A percentile compares a stretch with the other conserved stretches of the same genome.
Evolutionary conservation across 139 green algal species (phyloP).

Genomic region (Auxenochlorella protothecoides): DNA sequence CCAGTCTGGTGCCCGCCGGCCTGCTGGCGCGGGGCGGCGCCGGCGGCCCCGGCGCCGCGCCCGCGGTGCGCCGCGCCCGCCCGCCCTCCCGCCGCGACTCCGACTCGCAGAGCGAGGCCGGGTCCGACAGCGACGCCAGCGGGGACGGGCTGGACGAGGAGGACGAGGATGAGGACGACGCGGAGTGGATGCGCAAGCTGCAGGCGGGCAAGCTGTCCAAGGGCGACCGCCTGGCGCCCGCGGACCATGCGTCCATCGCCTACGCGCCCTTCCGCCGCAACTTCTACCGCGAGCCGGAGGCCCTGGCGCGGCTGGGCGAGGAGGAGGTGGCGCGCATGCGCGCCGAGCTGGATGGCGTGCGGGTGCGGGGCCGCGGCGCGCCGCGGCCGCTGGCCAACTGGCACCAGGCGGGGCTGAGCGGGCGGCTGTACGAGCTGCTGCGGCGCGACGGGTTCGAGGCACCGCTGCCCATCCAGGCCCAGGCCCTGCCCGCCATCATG

Average conservation of each 20-base stretch:
- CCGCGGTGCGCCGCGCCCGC: constrained; percentile 4
- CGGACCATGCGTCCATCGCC: constrained; percentile 66
- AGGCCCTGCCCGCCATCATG: constrained; percentile 94
- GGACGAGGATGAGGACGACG: constrained; percentile 27
- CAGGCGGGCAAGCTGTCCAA: constrained; percentile 71
- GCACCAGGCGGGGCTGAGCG: constrained; percentile 73
- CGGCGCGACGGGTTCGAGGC: constrained; percentile 58
- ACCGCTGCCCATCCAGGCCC: constrained; percentile 92
- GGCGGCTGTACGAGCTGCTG: constrained; percentile 66
- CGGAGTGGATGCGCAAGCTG: constrained; percentile 59
- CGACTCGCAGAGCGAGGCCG: constrained; percentile 14
- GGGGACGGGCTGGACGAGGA: constrained; percentile 19
- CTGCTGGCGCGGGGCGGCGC: background rate
- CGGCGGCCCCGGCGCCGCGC: background rate
- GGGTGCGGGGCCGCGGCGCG: constrained; percentile 79
- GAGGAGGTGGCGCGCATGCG: constrained; percentile 60
- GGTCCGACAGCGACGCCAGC: background rate
- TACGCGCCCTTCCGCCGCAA: constrained; percentile 79
- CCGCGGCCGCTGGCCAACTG: constrained; percentile 76
- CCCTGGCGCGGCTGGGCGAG: constrained; percentile 56
- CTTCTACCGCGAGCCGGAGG: constrained; percentile 80
- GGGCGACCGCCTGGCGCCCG: constrained; percentile 70
- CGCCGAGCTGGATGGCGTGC: constrained; percentile 64
- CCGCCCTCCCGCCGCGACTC: constrained; percentile 4
- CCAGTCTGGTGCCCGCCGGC: no score